Evolutionary conservation across 257 asterid genomes (phyloP).

Genomic region (Nicotiana noctiflora): DNA sequence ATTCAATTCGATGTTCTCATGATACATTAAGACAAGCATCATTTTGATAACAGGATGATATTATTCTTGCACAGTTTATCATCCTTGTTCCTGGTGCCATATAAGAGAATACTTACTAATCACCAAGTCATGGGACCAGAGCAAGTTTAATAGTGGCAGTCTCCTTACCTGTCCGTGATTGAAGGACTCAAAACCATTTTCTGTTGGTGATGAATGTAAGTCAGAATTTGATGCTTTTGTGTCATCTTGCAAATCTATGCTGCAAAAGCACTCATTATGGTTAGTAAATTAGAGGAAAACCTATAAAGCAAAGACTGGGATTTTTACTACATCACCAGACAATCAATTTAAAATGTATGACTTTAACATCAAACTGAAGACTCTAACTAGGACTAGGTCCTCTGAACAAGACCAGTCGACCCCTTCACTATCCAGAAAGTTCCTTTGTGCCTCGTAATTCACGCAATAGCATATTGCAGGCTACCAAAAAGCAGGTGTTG

Average conservation of each 20-base stretch:
- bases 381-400: background rate
- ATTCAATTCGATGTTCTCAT: background rate
- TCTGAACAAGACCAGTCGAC: background rate
- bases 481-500: background rate
- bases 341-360: background rate
- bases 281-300: background rate
- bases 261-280: conserved; percentile 25
- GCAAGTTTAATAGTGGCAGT: background rate
- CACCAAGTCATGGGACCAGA: background rate
- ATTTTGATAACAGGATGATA: background rate
- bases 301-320: background rate
- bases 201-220: conserved; percentile 30
- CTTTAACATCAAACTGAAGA: background rate
- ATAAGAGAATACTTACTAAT: background rate
- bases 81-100: background rate
- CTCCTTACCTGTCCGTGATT: conserved; percentile 46
- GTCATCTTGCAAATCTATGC: conserved; percentile 49
- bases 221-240: conserved; percentile 25
- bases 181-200: conserved; percentile 31
- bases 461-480: background rate
- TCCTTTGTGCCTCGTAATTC: background rate
- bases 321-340: background rate
- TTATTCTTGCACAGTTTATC: background rate
- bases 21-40: background rate
- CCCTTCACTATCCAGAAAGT: background rate